Evolutionary conservation across 345 rosid genomes (phyloP).

Genomic region (Moricandia moricandioides): DNA sequence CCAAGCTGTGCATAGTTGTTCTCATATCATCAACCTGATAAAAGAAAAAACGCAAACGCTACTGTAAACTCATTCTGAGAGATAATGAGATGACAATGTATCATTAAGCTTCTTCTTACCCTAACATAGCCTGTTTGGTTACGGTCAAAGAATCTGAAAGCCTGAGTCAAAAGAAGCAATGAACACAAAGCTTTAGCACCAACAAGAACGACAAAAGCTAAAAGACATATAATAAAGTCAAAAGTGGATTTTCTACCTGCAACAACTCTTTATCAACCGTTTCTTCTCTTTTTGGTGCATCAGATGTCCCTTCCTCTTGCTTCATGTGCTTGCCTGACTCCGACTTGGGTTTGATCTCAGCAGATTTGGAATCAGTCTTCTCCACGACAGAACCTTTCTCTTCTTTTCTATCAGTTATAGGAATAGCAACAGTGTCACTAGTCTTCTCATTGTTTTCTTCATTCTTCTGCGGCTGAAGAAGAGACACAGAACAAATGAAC

Average conservation of each 20-base stretch:
- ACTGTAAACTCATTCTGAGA: not conserved
- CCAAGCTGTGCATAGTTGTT: conserved; percentile 79
- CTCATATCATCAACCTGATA: conserved; percentile 94
- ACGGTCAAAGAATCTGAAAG: conserved; percentile 92
- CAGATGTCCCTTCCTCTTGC: conserved; percentile 37
- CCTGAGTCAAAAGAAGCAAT: conserved; percentile 45
- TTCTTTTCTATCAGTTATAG: conserved; percentile 38
- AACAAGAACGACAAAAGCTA: not conserved
- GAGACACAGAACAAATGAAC: conserved; percentile 2
- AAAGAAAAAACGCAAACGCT: not conserved
- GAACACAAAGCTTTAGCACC: conserved; percentile 14
- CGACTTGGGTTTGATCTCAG: conserved; percentile 39
- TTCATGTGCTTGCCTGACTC: conserved; percentile 34
- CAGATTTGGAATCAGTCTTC: conserved; percentile 35
- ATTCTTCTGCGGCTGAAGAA: conserved; percentile 34
- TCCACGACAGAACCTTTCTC: conserved; percentile 36
- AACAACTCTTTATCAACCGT: conserved; percentile 68
- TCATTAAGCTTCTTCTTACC: conserved; percentile 41
- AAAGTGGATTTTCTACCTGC: conserved; percentile 47
- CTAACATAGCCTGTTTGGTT: conserved; percentile 79
- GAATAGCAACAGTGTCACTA: conserved; percentile 12
- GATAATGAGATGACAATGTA: not conserved
- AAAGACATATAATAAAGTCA: not conserved
- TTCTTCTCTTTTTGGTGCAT: conserved; percentile 44
- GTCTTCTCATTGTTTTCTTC: conserved; percentile 43